phyloP scores from a whole-genome alignment of 257 asterid species.

The Lycium ferocissimum region DNA sequence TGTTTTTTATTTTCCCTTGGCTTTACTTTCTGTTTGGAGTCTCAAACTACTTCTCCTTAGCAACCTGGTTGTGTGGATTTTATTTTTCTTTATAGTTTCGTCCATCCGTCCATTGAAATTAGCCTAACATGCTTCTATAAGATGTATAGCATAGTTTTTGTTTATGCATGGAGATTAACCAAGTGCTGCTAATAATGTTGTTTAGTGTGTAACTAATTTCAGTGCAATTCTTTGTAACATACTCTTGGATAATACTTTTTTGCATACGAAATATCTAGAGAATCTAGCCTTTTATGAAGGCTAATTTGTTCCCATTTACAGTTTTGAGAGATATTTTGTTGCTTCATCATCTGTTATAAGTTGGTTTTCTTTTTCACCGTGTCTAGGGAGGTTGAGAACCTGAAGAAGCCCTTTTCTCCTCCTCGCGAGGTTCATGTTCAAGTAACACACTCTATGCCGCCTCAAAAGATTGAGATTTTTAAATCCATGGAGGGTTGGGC shows the following conservation, averaged over 20 bases:
- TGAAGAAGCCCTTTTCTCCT: slow-evolving; percentile 61
- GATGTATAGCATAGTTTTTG: not conserved
- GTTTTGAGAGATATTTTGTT: not conserved
- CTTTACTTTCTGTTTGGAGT: not conserved
- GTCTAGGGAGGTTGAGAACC: slow-evolving; percentile 58
- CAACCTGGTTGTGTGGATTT: not conserved
- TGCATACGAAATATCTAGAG: not conserved
- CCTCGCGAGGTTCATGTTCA: slow-evolving; percentile 74
- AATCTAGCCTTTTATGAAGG: not conserved
- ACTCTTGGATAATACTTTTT: not conserved
- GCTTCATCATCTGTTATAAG: not conserved
- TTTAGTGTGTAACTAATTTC: not conserved
- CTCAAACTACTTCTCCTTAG: not conserved
- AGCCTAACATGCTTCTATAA: not conserved
- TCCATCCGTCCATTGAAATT: not conserved
- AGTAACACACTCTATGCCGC: slow-evolving; percentile 85
- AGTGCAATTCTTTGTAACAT: not conserved
- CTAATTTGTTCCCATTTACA: not conserved
- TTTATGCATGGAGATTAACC: not conserved
- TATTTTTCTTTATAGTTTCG: not conserved
- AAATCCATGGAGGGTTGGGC: slow-evolving; percentile 76
- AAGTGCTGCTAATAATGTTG: not conserved
- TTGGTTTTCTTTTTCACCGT: slow-evolving; percentile 20
- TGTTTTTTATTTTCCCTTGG: not conserved
- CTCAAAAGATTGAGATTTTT: slow-evolving; percentile 76